Percentiles rank a stretch among this genome's conserved stretches.
Evolutionary conservation across 2,329 filamentous ascomycete genomes (phyloP).

Genomic region (Didymella keratinophila): DNA sequence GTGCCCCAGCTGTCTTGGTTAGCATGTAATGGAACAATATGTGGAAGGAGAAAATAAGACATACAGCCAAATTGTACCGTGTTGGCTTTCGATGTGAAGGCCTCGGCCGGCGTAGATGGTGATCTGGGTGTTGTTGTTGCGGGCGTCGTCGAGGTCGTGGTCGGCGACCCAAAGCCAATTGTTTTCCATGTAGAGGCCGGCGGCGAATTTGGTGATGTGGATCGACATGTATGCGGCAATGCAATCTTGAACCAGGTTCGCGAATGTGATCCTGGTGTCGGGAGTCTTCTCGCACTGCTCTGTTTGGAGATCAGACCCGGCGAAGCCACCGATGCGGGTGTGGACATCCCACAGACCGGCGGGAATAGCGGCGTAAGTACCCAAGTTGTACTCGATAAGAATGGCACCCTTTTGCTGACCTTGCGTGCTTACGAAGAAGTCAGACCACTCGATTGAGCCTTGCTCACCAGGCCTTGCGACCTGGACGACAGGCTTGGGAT

Average conservation of each 20-base stretch:
- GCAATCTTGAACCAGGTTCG: conserved; percentile 67
- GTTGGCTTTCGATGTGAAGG: conserved; percentile 70
- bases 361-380: conserved; percentile 61
- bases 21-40: background rate
- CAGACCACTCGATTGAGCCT: conserved; percentile 74
- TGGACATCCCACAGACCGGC: conserved; percentile 88
- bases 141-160: conserved; percentile 74
- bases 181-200: conserved; percentile 80
- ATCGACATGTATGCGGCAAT: conserved; percentile 70
- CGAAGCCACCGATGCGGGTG: conserved; percentile 80
- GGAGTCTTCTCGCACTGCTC: conserved; percentile 80
- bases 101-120: conserved; percentile 88
- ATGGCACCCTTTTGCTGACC: conserved; percentile 73
- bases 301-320: conserved; percentile 79
- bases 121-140: conserved; percentile 71
- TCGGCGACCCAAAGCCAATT: conserved; percentile 93
- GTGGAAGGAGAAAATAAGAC: conserved; percentile 50
- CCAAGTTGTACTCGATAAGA: conserved; percentile 77
- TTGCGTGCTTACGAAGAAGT: conserved; percentile 74
- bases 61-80: conserved; percentile 55
- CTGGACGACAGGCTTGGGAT: conserved; percentile 70
- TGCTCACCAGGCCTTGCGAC: conserved; percentile 70
- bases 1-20: conserved; percentile 67
- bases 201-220: conserved; percentile 61
- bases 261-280: conserved; percentile 60